phyloP scores from a whole-genome alignment of 345 rosid genomes.

The Bruguiera gymnorhiza region DNA sequence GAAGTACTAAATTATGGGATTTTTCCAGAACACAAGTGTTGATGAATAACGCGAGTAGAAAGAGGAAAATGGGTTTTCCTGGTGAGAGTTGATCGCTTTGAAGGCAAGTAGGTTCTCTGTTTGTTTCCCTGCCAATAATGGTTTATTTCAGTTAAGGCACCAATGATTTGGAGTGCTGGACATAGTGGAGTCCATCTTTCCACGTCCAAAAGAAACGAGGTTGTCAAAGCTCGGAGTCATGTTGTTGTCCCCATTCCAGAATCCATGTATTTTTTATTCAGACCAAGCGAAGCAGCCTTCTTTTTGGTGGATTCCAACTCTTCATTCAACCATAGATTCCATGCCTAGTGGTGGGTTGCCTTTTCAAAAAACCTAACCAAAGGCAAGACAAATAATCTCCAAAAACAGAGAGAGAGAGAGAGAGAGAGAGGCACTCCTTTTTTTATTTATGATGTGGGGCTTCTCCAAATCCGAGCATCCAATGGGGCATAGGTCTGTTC shows the following conservation, averaged over 20 bases:
- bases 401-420: not conserved
- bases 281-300: slow-evolving; percentile 25
- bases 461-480: slow-evolving; percentile 32
- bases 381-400: slow-evolving; percentile 11
- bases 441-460: slow-evolving; percentile 20
- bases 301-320: slow-evolving; percentile 74
- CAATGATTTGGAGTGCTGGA: slow-evolving; percentile 41
- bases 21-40: too few relatives aligned
- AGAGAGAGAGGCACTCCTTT: not conserved
- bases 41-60: too few relatives aligned
- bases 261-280: slow-evolving; percentile 35
- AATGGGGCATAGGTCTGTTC: slow-evolving; percentile 19
- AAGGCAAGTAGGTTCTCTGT: slow-evolving; percentile 2
- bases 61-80: too few relatives aligned
- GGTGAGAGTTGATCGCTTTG: not conserved
- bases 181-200: slow-evolving; percentile 65
- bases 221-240: slow-evolving; percentile 41
- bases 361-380: slow-evolving; percentile 47
- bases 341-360: slow-evolving; percentile 47
- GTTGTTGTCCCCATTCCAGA: slow-evolving; percentile 35
- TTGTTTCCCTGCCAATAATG: slow-evolving; percentile 40
- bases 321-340: slow-evolving; percentile 52
- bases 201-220: slow-evolving; percentile 49
- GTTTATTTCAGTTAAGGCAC: slow-evolving; percentile 49
- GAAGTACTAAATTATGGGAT: too few relatives aligned